Evolutionary conservation across 192 early-diverging fungal species (phyloP), one percentile per base, ranked within the genome.

Genomic region (Funneliformis geosporum): DNA sequence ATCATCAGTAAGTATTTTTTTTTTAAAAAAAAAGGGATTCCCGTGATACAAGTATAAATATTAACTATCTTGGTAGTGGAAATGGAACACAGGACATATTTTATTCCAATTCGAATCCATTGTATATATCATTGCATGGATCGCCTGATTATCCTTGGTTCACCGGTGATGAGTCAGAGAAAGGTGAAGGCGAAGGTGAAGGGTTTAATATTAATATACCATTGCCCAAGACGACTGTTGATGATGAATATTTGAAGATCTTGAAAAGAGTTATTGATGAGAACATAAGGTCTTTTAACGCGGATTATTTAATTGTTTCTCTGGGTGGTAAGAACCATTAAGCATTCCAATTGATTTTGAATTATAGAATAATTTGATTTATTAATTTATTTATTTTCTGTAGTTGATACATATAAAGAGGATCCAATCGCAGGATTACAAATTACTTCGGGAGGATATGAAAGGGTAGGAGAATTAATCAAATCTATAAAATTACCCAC

Each of bases 201-300:
- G 91, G 91, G 10, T 93, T 86, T 78, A 93, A 91, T 71, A 80
- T 93, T 44, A 93, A 93, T 81, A 78, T 92, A 27, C 91, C 91
- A 11, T 79, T 93, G 28, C 75, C 81, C 18, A 40, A 85, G 33
- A 84, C 85, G 28, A 92, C 90, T 25, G 86, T 85, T 0, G 83
- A 93, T 73, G 88, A 86, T 14, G 84, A 89, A 23, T 93, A 93
- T 70, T 72, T 92, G 8, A 81, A 79, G 21, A 79, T 76, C 3
- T 76, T 93, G 1, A 68, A 81, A 21, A 78, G 66, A 40, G 81
- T 85, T 18, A 84, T 92, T 43, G 65, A 85, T 38, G 71, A 80
- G 4, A 76, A 76, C 14, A 87, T 92, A 8, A 67, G 78, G 8
- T 81, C 83, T 8, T 93, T 85, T 80, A 46, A 85, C 18, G 87